Evolutionary conservation across 768 basidiomycete species (phyloP), one percentile per base, ranked within the genome.

Genomic region (Baorangia bicolor): DNA sequence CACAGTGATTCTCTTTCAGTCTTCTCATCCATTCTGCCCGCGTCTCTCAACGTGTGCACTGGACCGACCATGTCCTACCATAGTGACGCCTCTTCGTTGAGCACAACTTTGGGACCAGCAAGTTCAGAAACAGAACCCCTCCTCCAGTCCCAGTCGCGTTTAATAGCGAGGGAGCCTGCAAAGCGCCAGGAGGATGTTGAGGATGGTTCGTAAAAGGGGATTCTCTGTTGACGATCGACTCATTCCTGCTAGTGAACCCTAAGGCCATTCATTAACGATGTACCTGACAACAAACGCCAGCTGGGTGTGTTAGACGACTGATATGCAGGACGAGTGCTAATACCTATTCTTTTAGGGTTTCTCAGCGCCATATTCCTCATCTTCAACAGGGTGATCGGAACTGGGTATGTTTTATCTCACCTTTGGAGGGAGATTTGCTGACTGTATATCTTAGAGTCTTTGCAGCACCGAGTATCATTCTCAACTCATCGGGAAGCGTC

Each of bases 311-410:
- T 18, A 25, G 37, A 12, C 7, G 21, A 33, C 35, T 62, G 53
- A 16, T 41, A 49, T 37, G 40, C 37, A 49, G 48, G 25, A 30
- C 25, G 3, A 11, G 34, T 11, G 20, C 30, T 47, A 3, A 63
- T 40, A 12, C 1, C 1, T 2, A 14, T 53, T 31, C 40, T 55
- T 23, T 20, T 28, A 67, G 65, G 66, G 12, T 39, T 68, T n/a
- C 47, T 79, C 43, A 86, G 83, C 55, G 81, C 85, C 4, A 69
- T 82, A 3, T 85, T 81, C 59, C 79, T 90, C 40, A 84, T 90
- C 35, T 88, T 89, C 74, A 90, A 90, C 64, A 80, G 84, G 28
- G 78, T 88, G n/a, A 85, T 89, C 30, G 87, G 88, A 20, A 83
- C 86, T 20, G 87, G 88, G 88, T 85, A 54, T 30, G 73, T 41